Evolutionary conservation across 2,329 filamentous ascomycete species (phyloP).

Genomic region (Corniculantispora saksenae): DNA sequence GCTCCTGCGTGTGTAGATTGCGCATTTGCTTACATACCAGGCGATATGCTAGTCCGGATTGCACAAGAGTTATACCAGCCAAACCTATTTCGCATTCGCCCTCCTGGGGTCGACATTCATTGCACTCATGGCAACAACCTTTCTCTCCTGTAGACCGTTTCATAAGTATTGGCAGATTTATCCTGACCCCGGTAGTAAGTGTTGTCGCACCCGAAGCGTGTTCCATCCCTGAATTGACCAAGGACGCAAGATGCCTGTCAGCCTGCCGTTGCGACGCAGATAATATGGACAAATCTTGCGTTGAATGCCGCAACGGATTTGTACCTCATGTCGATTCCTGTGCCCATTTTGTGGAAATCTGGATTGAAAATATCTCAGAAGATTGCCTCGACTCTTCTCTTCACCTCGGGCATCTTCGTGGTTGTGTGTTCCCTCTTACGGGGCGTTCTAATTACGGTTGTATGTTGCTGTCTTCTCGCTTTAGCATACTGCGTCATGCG

Average conservation of each 20-base stretch:
- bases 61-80: too few species aligned
- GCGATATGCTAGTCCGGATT: too few species aligned
- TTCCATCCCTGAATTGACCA: not conserved
- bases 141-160: conserved; percentile 55
- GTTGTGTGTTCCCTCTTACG: conserved; percentile 39
- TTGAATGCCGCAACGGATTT: conserved; percentile 58
- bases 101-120: too few species aligned
- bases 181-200: conserved; percentile 57
- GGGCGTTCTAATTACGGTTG: conserved; percentile 38
- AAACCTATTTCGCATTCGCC: too few species aligned
- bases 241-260: conserved; percentile 45
- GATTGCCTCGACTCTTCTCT: conserved; percentile 37
- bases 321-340: conserved; percentile 59
- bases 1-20: conserved; percentile 40
- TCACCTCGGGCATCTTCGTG: conserved; percentile 43
- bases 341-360: conserved; percentile 50
- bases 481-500: too few species aligned
- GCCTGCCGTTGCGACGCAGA: conserved; percentile 50
- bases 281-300: conserved; percentile 52
- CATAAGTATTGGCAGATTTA: conserved; percentile 59
- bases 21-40: too few species aligned
- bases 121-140: conserved; percentile 48
- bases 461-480: too few species aligned
- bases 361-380: conserved; percentile 39
- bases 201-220: not conserved